phyloP scores from a whole-genome alignment of 495 filamentous ascomycete genomes.

The Rhypophila decipiens region DNA sequence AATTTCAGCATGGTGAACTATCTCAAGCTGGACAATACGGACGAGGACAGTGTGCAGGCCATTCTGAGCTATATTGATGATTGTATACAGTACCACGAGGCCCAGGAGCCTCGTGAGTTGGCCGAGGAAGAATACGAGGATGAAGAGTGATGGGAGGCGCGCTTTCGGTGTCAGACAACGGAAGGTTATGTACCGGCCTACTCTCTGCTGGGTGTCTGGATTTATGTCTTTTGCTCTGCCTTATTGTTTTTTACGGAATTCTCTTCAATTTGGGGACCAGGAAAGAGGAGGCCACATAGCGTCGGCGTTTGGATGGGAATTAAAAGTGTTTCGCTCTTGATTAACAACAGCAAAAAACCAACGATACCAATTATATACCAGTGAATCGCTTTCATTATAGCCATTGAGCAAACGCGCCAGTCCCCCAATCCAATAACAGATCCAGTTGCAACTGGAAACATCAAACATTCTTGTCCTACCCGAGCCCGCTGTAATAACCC shows the following conservation, averaged over 20 bases:
- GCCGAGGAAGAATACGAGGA: constrained; percentile 67
- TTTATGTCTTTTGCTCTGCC: too few relatives aligned
- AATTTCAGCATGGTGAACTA: constrained; percentile 98
- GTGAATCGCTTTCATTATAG: too few relatives aligned
- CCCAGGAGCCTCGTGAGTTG: constrained; percentile 87
- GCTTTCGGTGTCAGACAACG: too few relatives aligned
- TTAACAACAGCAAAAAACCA: background rate
- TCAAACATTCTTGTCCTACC: too few relatives aligned
- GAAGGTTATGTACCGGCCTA: too few relatives aligned
- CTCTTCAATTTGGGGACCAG: background rate
- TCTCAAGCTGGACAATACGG: constrained; percentile 78
- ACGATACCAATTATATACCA: too few relatives aligned
- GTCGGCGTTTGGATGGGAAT: constrained; percentile 41
- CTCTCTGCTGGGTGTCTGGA: too few relatives aligned
- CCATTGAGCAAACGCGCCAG: too few relatives aligned
- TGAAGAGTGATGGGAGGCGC: constrained; percentile 32
- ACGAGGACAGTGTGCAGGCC: constrained; percentile 86
- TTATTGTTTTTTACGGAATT: too few relatives aligned
- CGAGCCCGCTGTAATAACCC: too few relatives aligned
- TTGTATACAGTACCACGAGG: constrained; percentile 91
- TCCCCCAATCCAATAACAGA: too few relatives aligned
- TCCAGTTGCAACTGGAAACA: too few relatives aligned
- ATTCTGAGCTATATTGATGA: constrained; percentile 98
- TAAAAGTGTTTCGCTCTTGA: constrained; percentile 5
- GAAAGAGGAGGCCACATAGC: constrained; percentile 39